phyloP scores from a whole-genome alignment of 2,329 filamentous ascomycete genomes.

The Neocucurbitaria cava region DNA sequence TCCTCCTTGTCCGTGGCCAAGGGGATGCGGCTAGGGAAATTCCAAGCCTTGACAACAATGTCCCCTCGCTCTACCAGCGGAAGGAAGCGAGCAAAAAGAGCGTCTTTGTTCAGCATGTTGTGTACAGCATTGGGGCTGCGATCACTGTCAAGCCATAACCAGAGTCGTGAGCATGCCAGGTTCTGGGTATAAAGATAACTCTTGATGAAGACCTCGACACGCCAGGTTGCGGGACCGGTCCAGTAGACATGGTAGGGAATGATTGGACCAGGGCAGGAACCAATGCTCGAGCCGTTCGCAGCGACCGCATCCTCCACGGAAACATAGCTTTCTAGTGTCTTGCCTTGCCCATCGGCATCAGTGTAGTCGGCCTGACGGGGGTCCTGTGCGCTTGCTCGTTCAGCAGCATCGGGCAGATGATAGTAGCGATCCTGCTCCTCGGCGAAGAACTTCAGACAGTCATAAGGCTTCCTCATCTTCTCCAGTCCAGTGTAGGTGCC shows the following conservation, averaged over 20 bases:
- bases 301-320: conserved; percentile 45
- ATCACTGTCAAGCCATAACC: conserved; percentile 63
- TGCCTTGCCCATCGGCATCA: conserved; percentile 52
- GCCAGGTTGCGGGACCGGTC: conserved; percentile 64
- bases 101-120: conserved; percentile 60
- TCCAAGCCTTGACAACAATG: conserved; percentile 61
- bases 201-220: conserved; percentile 64
- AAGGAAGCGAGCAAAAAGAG: conserved; percentile 61
- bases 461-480: conserved; percentile 62
- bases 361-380: conserved; percentile 52
- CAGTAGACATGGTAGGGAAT: conserved; percentile 65
- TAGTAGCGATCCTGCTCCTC: conserved; percentile 59
- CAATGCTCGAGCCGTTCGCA: conserved; percentile 51
- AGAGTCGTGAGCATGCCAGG: conserved; percentile 61
- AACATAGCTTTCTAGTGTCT: conserved; percentile 48
- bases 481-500: conserved; percentile 61
- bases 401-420: conserved; percentile 51
- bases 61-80: conserved; percentile 62
- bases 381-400: conserved; percentile 52
- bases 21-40: conserved; percentile 60
- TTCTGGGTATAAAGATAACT: conserved; percentile 65
- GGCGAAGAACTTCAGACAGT: conserved; percentile 60
- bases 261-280: conserved; percentile 63
- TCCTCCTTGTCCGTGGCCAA: conserved; percentile 57
- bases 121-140: conserved; percentile 58